phyloP scores from a whole-genome alignment of 805 yeast genomes.

The Alloascoidea africana region DNA sequence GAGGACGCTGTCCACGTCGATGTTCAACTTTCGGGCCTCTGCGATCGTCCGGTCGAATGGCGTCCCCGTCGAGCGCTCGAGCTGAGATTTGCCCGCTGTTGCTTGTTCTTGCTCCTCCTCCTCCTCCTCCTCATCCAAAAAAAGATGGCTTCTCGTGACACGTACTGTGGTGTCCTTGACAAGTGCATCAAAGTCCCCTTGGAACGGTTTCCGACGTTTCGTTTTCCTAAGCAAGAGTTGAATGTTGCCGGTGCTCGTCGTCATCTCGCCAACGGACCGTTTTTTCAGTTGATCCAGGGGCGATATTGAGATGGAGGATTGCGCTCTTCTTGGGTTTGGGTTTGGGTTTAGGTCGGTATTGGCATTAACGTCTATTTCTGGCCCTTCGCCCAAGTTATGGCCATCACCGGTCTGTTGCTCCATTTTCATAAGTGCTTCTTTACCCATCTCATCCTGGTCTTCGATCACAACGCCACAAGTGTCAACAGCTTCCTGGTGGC shows the following conservation, averaged over 20 bases:
- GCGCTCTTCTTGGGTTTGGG: not conserved
- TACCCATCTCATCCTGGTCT: slow-evolving; percentile 32
- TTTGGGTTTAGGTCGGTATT: too few species aligned
- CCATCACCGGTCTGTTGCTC: too few species aligned
- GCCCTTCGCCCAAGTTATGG: too few species aligned
- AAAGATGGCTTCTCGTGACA: slow-evolving; percentile 7
- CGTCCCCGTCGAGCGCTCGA: slow-evolving; percentile 2
- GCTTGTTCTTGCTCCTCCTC: slow-evolving; percentile 9
- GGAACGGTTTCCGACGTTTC: slow-evolving; percentile 4
- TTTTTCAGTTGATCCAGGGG: not conserved
- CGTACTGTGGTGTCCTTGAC: slow-evolving; percentile 7
- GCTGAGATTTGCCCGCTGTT: not conserved
- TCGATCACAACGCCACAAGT: not conserved
- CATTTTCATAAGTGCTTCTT: slow-evolving; percentile 38
- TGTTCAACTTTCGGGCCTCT: slow-evolving; percentile 10
- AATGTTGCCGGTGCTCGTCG: not conserved
- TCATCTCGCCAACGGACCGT: not conserved
- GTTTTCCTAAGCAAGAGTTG: not conserved
- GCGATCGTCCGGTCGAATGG: slow-evolving; percentile 11
- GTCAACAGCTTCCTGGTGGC: not conserved
- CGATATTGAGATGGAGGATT: not conserved
- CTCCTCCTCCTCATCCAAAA: slow-evolving; percentile 10
- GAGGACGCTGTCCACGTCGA: slow-evolving; percentile 8
- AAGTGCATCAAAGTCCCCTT: slow-evolving; percentile 8
- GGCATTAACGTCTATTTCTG: too few species aligned